Conservation (phyloP, 768 basidiomycete genomes). For the Russula earlei region DNA sequence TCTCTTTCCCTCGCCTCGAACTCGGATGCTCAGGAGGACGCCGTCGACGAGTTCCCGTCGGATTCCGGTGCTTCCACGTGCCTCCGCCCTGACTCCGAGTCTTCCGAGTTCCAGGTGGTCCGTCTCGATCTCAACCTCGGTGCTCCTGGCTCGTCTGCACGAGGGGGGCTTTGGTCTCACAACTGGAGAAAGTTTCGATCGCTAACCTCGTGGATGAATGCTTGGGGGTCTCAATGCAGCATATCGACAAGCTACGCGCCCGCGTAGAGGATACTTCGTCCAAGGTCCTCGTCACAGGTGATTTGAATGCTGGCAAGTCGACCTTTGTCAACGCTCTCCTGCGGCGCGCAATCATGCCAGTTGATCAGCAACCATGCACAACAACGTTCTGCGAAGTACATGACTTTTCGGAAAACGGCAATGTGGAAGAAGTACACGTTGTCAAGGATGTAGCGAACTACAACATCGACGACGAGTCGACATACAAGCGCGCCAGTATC, state of each 20-base stretch:
- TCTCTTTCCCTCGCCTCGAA: conserved; percentile 52
- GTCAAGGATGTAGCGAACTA: conserved; percentile 63
- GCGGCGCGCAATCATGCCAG: conserved; percentile 84
- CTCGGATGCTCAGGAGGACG: conserved; percentile 34
- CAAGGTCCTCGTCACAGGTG: conserved; percentile 95
- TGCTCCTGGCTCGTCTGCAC: conserved; percentile 50
- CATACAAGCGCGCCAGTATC: conserved; percentile 61
- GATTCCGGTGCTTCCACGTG: conserved; percentile 24
- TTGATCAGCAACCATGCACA: conserved; percentile 97
- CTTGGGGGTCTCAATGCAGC: conserved; percentile 59
- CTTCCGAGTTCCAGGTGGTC: conserved; percentile 74
- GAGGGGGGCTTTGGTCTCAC: conserved; percentile 68
- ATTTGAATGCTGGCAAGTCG: conserved; percentile 96
- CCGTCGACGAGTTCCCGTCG: conserved; percentile 25
- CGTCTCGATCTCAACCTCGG: conserved; percentile 91
- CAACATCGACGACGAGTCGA: conserved; percentile 58
- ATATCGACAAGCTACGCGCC: conserved; percentile 75
- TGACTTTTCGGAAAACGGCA: conserved; percentile 73
- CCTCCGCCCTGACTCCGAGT: conserved; percentile 33
- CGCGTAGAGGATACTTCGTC: conserved; percentile 89
- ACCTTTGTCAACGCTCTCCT: conserved; percentile 96
- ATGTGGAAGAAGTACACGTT: conserved; percentile 79
- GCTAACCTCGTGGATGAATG: conserved; percentile 86
- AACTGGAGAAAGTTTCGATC: conserved; percentile 88
- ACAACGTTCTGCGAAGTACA: conserved; percentile 96